phyloP scores from a whole-genome alignment of 73 alveolate genomes.

The Symbiodinium natans region DNA sequence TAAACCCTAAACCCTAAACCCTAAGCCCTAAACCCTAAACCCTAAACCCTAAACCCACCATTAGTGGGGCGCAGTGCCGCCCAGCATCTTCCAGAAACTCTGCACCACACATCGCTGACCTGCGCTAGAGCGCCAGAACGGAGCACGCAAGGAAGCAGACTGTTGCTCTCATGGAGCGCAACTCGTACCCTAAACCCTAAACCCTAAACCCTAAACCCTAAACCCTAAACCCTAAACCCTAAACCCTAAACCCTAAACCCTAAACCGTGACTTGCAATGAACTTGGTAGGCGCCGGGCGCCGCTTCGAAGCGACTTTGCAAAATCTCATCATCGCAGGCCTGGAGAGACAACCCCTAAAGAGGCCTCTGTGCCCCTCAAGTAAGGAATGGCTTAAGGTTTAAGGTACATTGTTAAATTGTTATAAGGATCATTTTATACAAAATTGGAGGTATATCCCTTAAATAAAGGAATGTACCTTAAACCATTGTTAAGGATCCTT shows the following conservation, averaged over 20 bases:
- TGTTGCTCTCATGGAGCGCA: background rate
- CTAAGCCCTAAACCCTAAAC: background rate
- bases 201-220: background rate
- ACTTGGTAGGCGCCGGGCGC: background rate
- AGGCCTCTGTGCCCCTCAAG: too few relatives aligned
- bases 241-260: background rate
- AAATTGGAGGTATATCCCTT: too few relatives aligned
- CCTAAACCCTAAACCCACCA: background rate
- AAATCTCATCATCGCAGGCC: background rate
- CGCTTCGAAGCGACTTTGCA: slow-evolving; percentile 4
- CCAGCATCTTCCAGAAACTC: background rate
- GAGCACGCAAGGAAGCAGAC: background rate
- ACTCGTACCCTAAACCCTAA: background rate
- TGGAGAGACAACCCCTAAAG: background rate
- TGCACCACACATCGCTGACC: background rate
- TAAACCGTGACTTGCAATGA: background rate
- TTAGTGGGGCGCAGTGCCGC: too few relatives aligned
- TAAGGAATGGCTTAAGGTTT: too few relatives aligned
- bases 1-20: too few relatives aligned
- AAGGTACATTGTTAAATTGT: too few relatives aligned
- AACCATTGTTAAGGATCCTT: too few relatives aligned
- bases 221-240: background rate
- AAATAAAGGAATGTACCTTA: too few relatives aligned
- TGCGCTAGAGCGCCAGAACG: background rate
- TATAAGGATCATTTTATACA: too few relatives aligned